phyloP scores from a whole-genome alignment of 1,139 yeast genomes.

The Magnusiomyces ingens region DNA sequence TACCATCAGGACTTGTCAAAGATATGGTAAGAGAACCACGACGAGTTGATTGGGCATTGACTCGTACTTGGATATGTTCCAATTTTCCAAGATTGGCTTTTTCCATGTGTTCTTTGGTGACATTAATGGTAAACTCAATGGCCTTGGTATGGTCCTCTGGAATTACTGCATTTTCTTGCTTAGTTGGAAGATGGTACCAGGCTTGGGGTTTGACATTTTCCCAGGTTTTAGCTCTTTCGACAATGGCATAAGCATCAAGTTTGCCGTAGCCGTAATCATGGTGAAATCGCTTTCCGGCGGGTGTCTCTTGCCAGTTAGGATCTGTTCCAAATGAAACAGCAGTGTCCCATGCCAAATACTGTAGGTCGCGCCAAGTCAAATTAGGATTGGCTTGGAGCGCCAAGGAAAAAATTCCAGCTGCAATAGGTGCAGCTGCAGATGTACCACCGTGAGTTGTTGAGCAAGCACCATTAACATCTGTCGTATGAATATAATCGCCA shows the following conservation, averaged over 20 bases:
- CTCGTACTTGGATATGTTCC: conserved; percentile 82
- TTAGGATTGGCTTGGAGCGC: conserved; percentile 77
- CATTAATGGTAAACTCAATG: conserved; percentile 40
- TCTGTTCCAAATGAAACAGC: conserved; percentile 64
- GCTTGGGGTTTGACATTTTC: conserved; percentile 82
- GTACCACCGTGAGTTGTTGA: conserved; percentile 86
- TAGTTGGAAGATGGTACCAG: conserved; percentile 56
- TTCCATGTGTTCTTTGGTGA: conserved; percentile 46
- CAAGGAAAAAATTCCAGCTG: conserved; percentile 87
- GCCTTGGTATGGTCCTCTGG: conserved; percentile 24
- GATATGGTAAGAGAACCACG: conserved; percentile 69
- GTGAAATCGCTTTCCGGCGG: conserved; percentile 60
- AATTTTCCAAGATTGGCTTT: conserved; percentile 58
- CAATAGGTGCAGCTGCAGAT: conserved; percentile 97
- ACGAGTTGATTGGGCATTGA: conserved; percentile 55
- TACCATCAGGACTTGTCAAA: conserved; percentile 69
- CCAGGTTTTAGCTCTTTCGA: conserved; percentile 73
- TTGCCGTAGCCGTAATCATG: conserved; percentile 92
- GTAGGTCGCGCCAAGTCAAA: conserved; percentile 94
- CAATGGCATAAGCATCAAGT: conserved; percentile 74
- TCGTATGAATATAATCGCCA: conserved; percentile 84
- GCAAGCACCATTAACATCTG: conserved; percentile 71
- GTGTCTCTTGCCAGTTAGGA: conserved; percentile 57
- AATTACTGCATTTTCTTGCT: conserved; percentile 30
- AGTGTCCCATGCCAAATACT: conserved; percentile 68